These are phyloP conservation scores for Dichotomopilus funicola DNA, from an alignment of 2,329 filamentous ascomycete genomes.

Conservation along the genomic window DNA sequence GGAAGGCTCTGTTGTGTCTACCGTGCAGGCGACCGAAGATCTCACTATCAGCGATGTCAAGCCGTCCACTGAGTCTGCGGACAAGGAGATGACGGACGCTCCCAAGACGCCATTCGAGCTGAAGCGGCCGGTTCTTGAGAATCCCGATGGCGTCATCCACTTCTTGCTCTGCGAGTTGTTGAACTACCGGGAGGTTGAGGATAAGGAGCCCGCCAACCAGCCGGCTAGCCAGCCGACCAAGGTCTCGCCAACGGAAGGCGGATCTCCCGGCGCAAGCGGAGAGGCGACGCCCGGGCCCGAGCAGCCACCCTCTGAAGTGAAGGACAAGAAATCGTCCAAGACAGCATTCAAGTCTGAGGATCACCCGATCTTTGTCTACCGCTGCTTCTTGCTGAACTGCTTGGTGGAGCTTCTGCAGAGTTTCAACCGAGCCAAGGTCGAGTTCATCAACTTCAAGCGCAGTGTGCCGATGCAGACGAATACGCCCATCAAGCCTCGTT, in stretches of 20 bases:
- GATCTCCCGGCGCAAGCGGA: conserved; percentile 30
- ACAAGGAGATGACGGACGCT: conserved; percentile 57
- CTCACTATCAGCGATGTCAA: conserved; percentile 49
- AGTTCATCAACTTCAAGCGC: conserved; percentile 98
- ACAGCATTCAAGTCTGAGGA: conserved; percentile 81
- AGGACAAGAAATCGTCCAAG: conserved; percentile 62
- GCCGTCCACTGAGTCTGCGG: conserved; percentile 51
- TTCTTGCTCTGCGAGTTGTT: conserved; percentile 89
- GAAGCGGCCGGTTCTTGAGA: conserved; percentile 81
- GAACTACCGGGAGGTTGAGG: conserved; percentile 86
- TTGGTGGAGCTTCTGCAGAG: conserved; percentile 83
- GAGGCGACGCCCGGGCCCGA: conserved; percentile 23
- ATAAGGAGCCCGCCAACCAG: conserved; percentile 55
- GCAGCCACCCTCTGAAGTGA: conserved; percentile 24
- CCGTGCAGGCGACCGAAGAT: conserved; percentile 41
- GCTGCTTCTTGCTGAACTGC: conserved; percentile 90
- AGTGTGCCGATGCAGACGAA: conserved; percentile 76
- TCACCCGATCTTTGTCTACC: conserved; percentile 92
- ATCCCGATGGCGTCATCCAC: conserved; percentile 90
- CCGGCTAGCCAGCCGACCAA: conserved; percentile 35
- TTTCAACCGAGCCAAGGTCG: conserved; percentile 92
- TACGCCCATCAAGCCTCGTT: conserved; percentile 90
- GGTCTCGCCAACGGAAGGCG: conserved; percentile 33
- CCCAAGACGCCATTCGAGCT: conserved; percentile 59
- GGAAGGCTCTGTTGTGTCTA: conserved; percentile 38